Evolutionary conservation across 2,329 filamentous ascomycete species (phyloP).

Genomic region (Pestalotiopsis sp.): DNA sequence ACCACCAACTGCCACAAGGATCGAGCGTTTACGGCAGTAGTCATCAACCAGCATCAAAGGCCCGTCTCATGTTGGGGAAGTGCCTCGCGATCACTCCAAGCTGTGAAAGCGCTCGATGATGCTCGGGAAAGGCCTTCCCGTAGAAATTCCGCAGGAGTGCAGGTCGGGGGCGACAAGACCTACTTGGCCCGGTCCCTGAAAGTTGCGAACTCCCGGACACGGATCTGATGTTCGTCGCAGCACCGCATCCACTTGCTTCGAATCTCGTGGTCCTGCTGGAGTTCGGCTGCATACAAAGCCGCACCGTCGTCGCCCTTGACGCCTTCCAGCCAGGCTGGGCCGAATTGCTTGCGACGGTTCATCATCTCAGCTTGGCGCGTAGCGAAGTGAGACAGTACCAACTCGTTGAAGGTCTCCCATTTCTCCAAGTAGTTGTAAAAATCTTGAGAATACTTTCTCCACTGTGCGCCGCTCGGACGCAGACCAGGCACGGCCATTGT

Average conservation of each 20-base stretch:
- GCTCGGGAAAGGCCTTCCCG: not conserved
- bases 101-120: not conserved
- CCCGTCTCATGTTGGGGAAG: not conserved
- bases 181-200: conserved; percentile 45
- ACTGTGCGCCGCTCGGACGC: conserved; percentile 45
- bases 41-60: not conserved
- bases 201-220: conserved; percentile 60
- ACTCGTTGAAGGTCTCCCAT: conserved; percentile 54
- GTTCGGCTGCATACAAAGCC: conserved; percentile 59
- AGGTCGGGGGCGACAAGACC: conserved; percentile 15
- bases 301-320: conserved; percentile 43
- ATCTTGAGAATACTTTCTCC: conserved; percentile 54
- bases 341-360: conserved; percentile 42
- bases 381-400: conserved; percentile 59
- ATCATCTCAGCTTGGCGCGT: conserved; percentile 50
- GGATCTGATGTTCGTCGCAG: conserved; percentile 61
- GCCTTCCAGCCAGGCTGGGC: conserved; percentile 47
- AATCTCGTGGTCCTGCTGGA: conserved; percentile 68
- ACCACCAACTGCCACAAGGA: not conserved
- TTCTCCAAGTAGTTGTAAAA: conserved; percentile 58
- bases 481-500: conserved; percentile 45
- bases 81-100: not conserved
- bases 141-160: not conserved
- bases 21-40: not conserved
- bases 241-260: conserved; percentile 63